Percentiles rank a stretch among this genome's conserved stretches.
These are phyloP conservation scores for Trametes polyzona DNA, from an alignment of 1,284 basidiomycete species.

Conservation along the genomic window DNA sequence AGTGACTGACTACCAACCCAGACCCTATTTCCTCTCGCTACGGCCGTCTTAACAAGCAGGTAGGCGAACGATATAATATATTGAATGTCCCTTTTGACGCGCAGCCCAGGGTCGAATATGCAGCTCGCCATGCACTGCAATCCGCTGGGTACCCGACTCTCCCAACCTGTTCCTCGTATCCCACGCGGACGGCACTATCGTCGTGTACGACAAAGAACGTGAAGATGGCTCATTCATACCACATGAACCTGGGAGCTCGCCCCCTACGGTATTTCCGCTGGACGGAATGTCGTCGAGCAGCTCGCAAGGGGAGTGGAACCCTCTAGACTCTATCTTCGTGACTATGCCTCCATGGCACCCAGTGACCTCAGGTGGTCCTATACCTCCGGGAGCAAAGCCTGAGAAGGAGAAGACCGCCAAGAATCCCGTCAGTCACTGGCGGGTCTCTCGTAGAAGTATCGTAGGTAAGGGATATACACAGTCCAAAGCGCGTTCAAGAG, in stretches of 20 bases:
- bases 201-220: conserved; percentile 88
- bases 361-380: conserved; percentile 43
- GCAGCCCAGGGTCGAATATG: conserved; percentile 74
- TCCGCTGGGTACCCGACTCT: conserved; percentile 90
- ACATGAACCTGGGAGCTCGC: conserved; percentile 49
- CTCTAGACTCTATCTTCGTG: conserved; percentile 75
- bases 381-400: conserved; percentile 42
- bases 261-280: conserved; percentile 16
- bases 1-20: conserved; percentile 31
- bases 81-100: too few relatives aligned
- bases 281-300: conserved; percentile 22
- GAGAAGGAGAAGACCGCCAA: conserved; percentile 74
- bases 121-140: conserved; percentile 78
- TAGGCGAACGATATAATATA: too few relatives aligned
- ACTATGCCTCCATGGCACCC: conserved; percentile 84
- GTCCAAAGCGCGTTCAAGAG: background rate
- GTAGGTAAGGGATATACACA: conserved; percentile 57
- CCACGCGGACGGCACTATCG: conserved; percentile 87
- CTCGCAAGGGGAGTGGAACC: conserved; percentile 64
- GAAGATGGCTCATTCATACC: conserved; percentile 81
- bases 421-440: conserved; percentile 89
- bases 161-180: conserved; percentile 88
- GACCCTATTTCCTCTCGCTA: conserved; percentile 88
- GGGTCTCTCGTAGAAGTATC: conserved; percentile 69
- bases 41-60: conserved; percentile 90